Percentiles rank a stretch among this genome's conserved stretches.
Conservation (phyloP, 495 filamentous ascomycete genomes). For the Aspergillus indologenus region DNA sequence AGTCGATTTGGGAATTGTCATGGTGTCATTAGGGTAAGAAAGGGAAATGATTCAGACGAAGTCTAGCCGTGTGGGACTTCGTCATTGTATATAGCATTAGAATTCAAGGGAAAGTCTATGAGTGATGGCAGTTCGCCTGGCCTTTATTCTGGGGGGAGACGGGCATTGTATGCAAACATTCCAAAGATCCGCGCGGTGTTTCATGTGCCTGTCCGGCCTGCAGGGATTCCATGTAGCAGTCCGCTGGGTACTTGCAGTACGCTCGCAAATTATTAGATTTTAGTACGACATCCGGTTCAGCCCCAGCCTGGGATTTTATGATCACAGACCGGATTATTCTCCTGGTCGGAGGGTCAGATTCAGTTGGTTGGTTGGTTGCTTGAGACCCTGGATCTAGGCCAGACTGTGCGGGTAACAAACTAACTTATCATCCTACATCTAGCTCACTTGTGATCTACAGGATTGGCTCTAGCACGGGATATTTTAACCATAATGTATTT, state of each 20-base stretch:
- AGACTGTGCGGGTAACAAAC: not conserved
- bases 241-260: slow-evolving; percentile 7
- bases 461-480: too few species aligned
- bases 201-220: slow-evolving; percentile 1
- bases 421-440: not conserved
- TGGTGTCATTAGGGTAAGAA: too few species aligned
- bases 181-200: not conserved
- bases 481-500: not conserved
- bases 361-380: not conserved
- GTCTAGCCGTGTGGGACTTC: not conserved
- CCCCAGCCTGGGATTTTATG: not conserved
- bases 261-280: not conserved
- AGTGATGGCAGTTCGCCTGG: not conserved
- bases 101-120: not conserved
- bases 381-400: not conserved
- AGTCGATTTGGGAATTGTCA: too few species aligned
- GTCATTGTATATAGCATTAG: not conserved
- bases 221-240: slow-evolving; percentile 2
- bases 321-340: too few species aligned
- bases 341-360: not conserved
- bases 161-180: slow-evolving; percentile 1
- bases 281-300: not conserved
- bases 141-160: not conserved
- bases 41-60: too few species aligned
- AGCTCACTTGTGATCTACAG: not conserved